Evolutionary conservation across 2,329 filamentous ascomycete species (phyloP).

Genomic region (Fusarium sacchari): DNA sequence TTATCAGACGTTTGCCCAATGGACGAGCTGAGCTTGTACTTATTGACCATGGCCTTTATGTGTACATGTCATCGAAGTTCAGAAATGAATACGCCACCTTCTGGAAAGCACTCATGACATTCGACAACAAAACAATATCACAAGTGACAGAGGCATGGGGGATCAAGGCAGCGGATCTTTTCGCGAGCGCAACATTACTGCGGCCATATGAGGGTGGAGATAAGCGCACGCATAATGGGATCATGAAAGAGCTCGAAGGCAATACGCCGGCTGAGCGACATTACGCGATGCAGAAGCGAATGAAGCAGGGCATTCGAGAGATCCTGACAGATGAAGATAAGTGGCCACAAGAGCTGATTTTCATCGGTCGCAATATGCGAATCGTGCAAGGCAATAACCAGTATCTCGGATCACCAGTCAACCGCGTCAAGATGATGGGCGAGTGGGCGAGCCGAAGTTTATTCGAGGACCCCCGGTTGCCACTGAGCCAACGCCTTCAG

Average conservation of each 20-base stretch:
- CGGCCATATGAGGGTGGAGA: constrained; percentile 90
- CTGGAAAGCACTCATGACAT: constrained; percentile 94
- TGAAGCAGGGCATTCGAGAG: constrained; percentile 74
- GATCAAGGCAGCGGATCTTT: constrained; percentile 87
- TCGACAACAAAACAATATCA: constrained; percentile 84
- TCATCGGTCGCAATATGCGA: constrained; percentile 89
- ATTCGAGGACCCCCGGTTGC: constrained; percentile 76
- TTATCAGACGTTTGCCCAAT: constrained; percentile 84
- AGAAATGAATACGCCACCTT: constrained; percentile 87
- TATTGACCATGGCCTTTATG: constrained; percentile 97
- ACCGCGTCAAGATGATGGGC: constrained; percentile 93
- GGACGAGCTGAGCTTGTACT: constrained; percentile 91
- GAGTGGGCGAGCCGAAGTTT: constrained; percentile 87
- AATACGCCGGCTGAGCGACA: constrained; percentile 75
- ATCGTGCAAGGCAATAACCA: constrained; percentile 96
- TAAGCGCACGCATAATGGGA: constrained; percentile 67
- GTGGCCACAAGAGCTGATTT: constrained; percentile 90
- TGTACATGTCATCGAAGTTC: constrained; percentile 86
- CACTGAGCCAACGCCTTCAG: constrained; percentile 67
- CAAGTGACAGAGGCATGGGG: constrained; percentile 84
- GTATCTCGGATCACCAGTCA: constrained; percentile 87
- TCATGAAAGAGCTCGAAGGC: constrained; percentile 72
- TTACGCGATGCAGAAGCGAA: constrained; percentile 87
- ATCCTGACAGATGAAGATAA: constrained; percentile 87
- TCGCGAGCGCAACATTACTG: constrained; percentile 90